Evolutionary conservation across 2,329 filamentous ascomycete species (phyloP), one percentile per base, ranked within the genome.

Genomic region (Setomelanomma holmii): DNA sequence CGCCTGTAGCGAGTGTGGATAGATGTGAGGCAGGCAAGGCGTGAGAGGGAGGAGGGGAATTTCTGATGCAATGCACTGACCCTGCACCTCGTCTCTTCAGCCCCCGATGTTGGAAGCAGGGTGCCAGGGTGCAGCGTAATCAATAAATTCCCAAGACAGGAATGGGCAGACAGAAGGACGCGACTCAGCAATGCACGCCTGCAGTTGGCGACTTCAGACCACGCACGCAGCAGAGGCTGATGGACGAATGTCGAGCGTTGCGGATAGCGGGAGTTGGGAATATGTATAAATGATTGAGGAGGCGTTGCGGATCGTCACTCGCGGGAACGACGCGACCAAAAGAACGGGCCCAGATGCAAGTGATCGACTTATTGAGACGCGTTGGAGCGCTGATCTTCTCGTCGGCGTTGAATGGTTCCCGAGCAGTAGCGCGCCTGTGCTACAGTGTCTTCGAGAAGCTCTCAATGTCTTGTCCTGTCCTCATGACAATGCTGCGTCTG

Each of bases 61-160:
- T 54, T 58, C 43, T 56, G 58, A 58, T 62, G 58, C 58, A 45
- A 60, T 60, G 60, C 60, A 63, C 60, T 39, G 47, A 44, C 40
- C 39, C 40, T 38, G 33, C 40, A 33, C 27, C 39, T 48, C 20
- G 34, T 39, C 22, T 41, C 39, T 44, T 44, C 30, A 51, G 40
- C 42, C 49, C 24, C 45, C 38, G 27, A 35, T n/a, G 34, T 36
- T 17, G 10, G 27, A 30, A 8, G 53, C 50, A 55, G 40, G 52
- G 53, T 47, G 39, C 46, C 51, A 50, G 60, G 56, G 50, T 58
- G 53, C 52, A 51, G 40, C 44, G 56, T 61, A 61, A 59, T 52
- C 61, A 63, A 60, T 55, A 55, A 50, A 51, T 40, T 55, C 50
- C 51, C 53, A 42, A 51, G 50, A 51, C 42, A 30, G 49, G 48